Percentiles rank a stretch among this genome's conserved stretches.
Evolutionary conservation across 2,329 filamentous ascomycete species (phyloP).

Genomic region (Albifimbria verrucaria): DNA sequence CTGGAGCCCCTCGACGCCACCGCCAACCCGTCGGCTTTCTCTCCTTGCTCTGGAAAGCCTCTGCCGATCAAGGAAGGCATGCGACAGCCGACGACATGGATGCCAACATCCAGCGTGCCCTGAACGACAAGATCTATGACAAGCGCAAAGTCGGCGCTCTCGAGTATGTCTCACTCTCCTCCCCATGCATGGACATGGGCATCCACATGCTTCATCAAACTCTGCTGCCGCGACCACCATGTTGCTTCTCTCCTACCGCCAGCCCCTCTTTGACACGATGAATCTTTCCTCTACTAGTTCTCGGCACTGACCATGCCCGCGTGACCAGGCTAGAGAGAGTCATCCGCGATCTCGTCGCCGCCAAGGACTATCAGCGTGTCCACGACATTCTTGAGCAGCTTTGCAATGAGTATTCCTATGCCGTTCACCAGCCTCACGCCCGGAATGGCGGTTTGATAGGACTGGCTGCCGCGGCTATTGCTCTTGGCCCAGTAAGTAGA

Average conservation of each 20-base stretch:
- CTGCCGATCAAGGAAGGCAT: constrained; percentile 6
- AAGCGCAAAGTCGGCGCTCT: constrained; percentile 95
- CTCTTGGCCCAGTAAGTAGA: constrained; percentile 78
- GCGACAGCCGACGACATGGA: constrained; percentile 61
- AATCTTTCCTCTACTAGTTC: no score
- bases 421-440: constrained; percentile 93
- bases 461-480: constrained; percentile 91
- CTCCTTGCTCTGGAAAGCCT: not conserved
- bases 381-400: constrained; percentile 90
- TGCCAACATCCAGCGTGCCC: constrained; percentile 78
- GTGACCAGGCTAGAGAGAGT: constrained; percentile 74
- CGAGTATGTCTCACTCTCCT: constrained; percentile 61
- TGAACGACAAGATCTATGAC: constrained; percentile 98
- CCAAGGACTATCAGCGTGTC: constrained; percentile 76
- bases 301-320: constrained; percentile 5
- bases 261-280: not conserved
- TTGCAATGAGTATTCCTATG: constrained; percentile 96
- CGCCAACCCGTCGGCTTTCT: no score
- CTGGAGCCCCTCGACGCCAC: no score
- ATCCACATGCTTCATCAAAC: not conserved
- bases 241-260: not conserved
- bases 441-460: constrained; percentile 95
- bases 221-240: not conserved
- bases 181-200: not conserved
- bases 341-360: constrained; percentile 78